Evolutionary conservation across 257 asterid genomes (phyloP).

Genomic region (Solanum sitiens): DNA sequence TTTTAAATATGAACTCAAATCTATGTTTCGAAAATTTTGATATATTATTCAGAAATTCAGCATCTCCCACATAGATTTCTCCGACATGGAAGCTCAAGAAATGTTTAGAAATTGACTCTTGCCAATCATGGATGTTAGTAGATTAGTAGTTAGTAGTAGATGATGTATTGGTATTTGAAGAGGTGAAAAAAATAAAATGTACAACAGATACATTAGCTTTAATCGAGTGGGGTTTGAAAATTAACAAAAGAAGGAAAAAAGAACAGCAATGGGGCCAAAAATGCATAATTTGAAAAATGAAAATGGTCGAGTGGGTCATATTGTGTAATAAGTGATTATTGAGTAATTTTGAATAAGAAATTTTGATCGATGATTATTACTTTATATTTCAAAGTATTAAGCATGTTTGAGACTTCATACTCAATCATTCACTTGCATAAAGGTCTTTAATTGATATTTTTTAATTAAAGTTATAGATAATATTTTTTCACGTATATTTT

Average conservation of each 20-base stretch:
- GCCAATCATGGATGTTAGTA: constrained; percentile 46
- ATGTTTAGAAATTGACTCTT: constrained; percentile 51
- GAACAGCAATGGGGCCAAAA: neutral
- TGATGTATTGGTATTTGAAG: constrained; percentile 52
- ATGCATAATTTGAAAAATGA: neutral
- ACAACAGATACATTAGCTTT: constrained; percentile 66
- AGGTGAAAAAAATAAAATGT: constrained; percentile 42
- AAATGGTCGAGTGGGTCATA: neutral
- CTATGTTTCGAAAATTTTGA: no score
- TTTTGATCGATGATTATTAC: neutral
- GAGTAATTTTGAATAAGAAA: neutral
- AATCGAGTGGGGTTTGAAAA: constrained; percentile 31
- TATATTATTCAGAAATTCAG: neutral
- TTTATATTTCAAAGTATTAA: neutral
- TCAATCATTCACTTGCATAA: neutral
- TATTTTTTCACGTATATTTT: neutral
- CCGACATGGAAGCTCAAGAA: constrained; percentile 35
- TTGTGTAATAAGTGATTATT: neutral
- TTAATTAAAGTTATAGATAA: neutral
- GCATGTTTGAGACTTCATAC: neutral
- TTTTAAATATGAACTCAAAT: no score
- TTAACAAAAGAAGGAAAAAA: constrained; percentile 23
- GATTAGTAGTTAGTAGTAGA: constrained; percentile 68
- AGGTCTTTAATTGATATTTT: neutral
- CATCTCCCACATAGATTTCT: neutral